Base-by-base conservation (phyloP, 1,139 yeast genomes). In the Diutina ranongensis region DNA sequence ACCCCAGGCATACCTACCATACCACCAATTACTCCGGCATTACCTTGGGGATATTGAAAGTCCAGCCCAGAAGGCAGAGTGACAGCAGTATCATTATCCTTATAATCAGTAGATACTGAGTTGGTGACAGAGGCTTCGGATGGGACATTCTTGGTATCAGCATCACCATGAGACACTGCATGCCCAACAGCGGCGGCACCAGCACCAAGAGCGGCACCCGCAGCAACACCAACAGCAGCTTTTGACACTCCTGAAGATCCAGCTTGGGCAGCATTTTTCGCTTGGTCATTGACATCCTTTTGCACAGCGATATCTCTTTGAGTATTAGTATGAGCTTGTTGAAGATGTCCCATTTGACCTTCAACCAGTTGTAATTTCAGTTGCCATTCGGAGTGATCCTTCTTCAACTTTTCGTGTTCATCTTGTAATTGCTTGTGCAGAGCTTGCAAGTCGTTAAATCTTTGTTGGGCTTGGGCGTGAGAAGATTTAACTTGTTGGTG, bases 61-160 rank as follows among this genome's bases (percentile, higher is more conserved):
- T 77, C 78, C 1, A 80, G 74, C 44, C 65, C 67, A 42, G 71
- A 71, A 44, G 81, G 82, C 8, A 80, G 74, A 1, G 82, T 76
- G 32, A 72, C 66, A 13, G 81, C 80, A 1, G 82, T 76, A 50
- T 74, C 80, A 31, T 55, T 58, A 16, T 57, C 73, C 45, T 54
- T 55, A 44, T 50, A 54, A 4, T 58, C 63, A 12, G 67, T 61
- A n/a, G 59, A 59, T 12, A 57, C 62, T 2, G 72, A 64, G 0
- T 18, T 21, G 5, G 15, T 19, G 40, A n/a, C 16, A n/a, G 25
- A 35, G 5, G 12, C 8, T 27, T 28, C 35, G 9, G 44, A 3
- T n/a, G 33, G 16, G 13, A 22, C 16, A 16, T 38, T 31, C 2
- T 10, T 9, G 42, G 42, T 16, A 20, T 27, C n/a, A 35, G 38